Evolutionary conservation across 2,329 filamentous ascomycete genomes (phyloP), one percentile per base, ranked within the genome.

Genomic region (Botrytis byssoidea): DNA sequence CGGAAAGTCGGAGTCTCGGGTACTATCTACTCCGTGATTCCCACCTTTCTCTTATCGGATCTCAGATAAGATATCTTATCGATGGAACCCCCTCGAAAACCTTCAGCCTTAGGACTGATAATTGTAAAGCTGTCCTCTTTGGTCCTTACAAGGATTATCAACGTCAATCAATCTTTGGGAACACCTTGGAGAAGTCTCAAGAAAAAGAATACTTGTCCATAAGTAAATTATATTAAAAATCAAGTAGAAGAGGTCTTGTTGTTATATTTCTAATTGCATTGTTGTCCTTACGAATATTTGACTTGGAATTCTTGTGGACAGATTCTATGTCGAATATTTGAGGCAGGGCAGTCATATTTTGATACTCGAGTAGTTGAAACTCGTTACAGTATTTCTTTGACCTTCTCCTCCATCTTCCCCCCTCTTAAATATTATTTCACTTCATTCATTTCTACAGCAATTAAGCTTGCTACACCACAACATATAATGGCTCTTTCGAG

Each of bases 391-490:
- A 48, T 72, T 32, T 72, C 71, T 72, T 68, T 68, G 63, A 68
- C 51, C 61, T 25, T 46, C 37, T 55, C 42, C 37, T 37, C 7
- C 70, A 44, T 65, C 65, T 65, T 70, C 67, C 57, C 65, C 44
- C 74, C 69, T 66, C 73, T 75, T 20, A 16, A 32, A 20, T 25
- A 69, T 57, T n/a, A 29, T n/a, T 18, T 25, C 48, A 14, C 35
- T 16, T 78, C 77, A 77, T 77, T 78, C 65, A 77, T 75, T 80
- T 77, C 67, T 79, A 79, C 65, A 78, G 78, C 77, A 79, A 78
- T 76, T 67, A 48, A 48, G 29, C 55, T 63, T 68, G 48, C 40
- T 46, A 72, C 51, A 74, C 60, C 71, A 72, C 73, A 71, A 75
- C 73, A 70, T 75, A 79, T 61, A 67, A 81, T 81, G 80, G 79